phyloP scores from a whole-genome alignment of 2,329 filamentous ascomycete species.

The Juglanconis sp. region DNA sequence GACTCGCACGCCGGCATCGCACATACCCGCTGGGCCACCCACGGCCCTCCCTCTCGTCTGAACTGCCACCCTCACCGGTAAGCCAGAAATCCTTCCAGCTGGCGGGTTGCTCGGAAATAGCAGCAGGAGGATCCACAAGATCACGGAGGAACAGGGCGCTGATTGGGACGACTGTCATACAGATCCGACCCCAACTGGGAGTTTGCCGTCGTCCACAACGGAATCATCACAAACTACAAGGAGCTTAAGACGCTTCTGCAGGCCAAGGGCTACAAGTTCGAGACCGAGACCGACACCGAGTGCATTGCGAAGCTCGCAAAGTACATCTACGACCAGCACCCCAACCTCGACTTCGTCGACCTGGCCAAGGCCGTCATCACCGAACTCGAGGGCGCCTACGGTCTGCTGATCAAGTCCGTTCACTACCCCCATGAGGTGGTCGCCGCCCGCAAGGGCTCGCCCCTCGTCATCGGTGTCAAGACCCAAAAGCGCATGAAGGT shows the following conservation, averaged over 20 bases:
- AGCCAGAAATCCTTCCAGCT: conserved; percentile 36
- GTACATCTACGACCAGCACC: conserved; percentile 95
- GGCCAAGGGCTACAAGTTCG: conserved; percentile 95
- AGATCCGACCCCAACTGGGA: conserved; percentile 95
- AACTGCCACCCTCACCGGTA: conserved; percentile 99
- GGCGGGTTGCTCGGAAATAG: background rate
- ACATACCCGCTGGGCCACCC: conserved; percentile 98
- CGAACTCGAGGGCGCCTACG: conserved; percentile 96
- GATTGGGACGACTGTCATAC: conserved; percentile 2
- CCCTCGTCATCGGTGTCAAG: conserved; percentile 93
- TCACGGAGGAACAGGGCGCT: background rate
- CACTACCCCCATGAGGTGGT: conserved; percentile 98
- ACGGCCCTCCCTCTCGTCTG: conserved; percentile 85
- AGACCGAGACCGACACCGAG: conserved; percentile 99
- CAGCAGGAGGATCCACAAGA: background rate
- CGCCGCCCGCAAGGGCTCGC: conserved; percentile 96
- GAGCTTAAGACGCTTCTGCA: conserved; percentile 91
- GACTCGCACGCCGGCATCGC: conserved; percentile 98
- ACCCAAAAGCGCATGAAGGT: conserved; percentile 99
- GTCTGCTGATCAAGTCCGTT: conserved; percentile 94
- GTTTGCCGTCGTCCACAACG: conserved; percentile 97
- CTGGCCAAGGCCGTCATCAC: conserved; percentile 97
- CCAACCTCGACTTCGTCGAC: conserved; percentile 91
- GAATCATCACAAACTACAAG: conserved; percentile 99
- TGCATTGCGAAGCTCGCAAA: conserved; percentile 99